Evolutionary conservation across 1,284 basidiomycete genomes (phyloP).

Genomic region (Ganoderma meredithae): DNA sequence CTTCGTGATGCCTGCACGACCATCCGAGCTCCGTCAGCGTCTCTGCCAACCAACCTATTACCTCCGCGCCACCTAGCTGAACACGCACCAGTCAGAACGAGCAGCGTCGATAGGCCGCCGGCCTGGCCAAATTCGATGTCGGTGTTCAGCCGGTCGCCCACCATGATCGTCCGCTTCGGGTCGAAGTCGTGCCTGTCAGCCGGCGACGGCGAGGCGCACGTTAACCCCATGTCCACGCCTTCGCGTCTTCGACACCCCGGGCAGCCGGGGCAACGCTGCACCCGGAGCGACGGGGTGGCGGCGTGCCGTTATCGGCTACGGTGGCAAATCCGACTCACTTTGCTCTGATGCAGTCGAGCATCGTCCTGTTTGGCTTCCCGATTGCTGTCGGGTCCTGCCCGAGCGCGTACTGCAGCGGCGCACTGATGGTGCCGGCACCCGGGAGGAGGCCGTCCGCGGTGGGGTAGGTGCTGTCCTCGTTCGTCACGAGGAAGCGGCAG

Average conservation of each 20-base stretch:
- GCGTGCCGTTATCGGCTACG: too few relatives aligned
- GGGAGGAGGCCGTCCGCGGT: conserved; percentile 84
- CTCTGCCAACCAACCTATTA: not conserved
- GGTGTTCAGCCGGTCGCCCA: conserved; percentile 94
- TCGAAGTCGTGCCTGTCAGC: conserved; percentile 81
- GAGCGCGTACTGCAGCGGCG: conserved; percentile 81
- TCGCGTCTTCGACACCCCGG: not conserved
- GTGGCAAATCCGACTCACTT: conserved; percentile 64
- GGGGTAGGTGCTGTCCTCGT: conserved; percentile 93
- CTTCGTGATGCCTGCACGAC: conserved; percentile 69
- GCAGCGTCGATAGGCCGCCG: conserved; percentile 86
- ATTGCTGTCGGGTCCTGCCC: conserved; percentile 80
- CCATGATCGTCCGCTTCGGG: conserved; percentile 88
- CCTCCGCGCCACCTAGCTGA: not conserved
- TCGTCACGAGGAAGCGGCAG: conserved; percentile 92
- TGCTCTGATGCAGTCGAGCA: conserved; percentile 96
- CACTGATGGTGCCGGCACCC: conserved; percentile 86
- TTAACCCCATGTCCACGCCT: not conserved
- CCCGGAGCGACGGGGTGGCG: not conserved
- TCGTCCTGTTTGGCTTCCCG: conserved; percentile 91
- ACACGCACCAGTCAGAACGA: conserved; percentile 88
- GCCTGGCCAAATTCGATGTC: conserved; percentile 93
- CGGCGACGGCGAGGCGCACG: conserved; percentile 1
- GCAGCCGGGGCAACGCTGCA: not conserved
- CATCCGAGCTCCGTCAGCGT: not conserved